A percentile compares a stretch with the other conserved stretches of the same genome.
Conservation (phyloP, 106 monocot species). For the Dendrobium chrysotoxum region DNA sequence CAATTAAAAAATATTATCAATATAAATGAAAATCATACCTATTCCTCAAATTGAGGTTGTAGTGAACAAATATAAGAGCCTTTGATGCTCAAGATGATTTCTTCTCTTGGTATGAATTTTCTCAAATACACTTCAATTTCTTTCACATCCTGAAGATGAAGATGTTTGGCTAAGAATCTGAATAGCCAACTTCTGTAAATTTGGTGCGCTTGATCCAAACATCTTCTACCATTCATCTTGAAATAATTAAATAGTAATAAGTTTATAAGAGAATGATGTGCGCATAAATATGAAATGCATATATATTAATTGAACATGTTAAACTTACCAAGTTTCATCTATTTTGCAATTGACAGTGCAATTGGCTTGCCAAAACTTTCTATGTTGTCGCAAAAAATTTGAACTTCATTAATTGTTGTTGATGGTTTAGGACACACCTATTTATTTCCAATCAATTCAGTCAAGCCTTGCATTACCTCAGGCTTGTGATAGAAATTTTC, state of each 20-base stretch:
- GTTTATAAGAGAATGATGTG: not conserved
- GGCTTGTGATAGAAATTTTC: no score
- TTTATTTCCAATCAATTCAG: no score
- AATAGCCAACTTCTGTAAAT: no score
- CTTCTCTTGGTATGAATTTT: not conserved
- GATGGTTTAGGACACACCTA: no score
- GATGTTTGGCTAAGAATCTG: not conserved
- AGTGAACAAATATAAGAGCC: no score
- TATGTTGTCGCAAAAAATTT: no score
- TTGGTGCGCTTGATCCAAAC: not conserved
- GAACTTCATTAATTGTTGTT: no score
- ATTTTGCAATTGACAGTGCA: not conserved
- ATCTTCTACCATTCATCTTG: not conserved
- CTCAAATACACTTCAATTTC: not conserved
- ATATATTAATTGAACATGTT: not conserved
- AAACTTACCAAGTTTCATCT: not conserved
- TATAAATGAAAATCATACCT: not conserved
- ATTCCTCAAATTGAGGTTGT: no score
- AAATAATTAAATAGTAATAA: not conserved
- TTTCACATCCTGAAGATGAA: not conserved
- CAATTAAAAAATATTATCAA: not conserved
- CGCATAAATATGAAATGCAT: not conserved
- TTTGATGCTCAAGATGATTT: no score
- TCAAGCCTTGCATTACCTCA: no score
- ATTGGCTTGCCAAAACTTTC: not conserved